Base-by-base conservation (phyloP, 208 protist genomes). In the Trypanosoma grayi region DNA sequence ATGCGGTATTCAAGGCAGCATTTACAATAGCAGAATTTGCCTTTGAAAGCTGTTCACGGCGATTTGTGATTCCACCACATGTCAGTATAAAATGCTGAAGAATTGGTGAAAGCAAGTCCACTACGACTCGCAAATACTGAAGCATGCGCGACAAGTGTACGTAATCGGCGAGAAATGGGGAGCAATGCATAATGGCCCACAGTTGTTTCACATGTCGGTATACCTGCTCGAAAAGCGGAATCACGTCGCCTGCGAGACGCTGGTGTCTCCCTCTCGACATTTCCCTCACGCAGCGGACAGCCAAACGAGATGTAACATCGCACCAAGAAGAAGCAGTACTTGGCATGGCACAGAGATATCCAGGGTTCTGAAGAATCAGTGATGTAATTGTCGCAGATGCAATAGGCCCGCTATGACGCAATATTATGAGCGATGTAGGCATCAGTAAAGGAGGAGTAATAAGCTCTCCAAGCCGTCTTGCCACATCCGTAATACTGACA, bases 31-130 rank as follows among this genome's bases (percentile, higher is more conserved):
- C 75, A 13, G 81, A 85, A 64, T 90, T 87, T 13, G 83, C 89
- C 39, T 78, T 79, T 34, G 85, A 87, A 14, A 95, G 61, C 18
- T 83, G 73, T 9, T 79, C 75, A 9, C 89, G 85, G 20, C 73
- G 77, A 4, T 75, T 65, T 25, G 65, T 65, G 18, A 95, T 72
- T 14, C 66, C 62, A 13, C 83, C 73, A 66, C 81, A 90, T 18
- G 78, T 81, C 25, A 95, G 70, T n/a, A 92, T 47, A 66, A 91
- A 91, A 67, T 95, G 89, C 65, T 95, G 89, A 37, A 95, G 70
- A 22, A 86, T 51, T 0, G 89, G 89, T 16, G 79, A 84, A 9
- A 92, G 43, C 0, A 95, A 73, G 55, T 95, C 89, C 33, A 89
- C 81, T 14, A 91, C 63, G 48, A 95, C 62, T 44, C 89, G 83